Conservation (phyloP, 345 rosid species). For the Moringa oleifera region DNA sequence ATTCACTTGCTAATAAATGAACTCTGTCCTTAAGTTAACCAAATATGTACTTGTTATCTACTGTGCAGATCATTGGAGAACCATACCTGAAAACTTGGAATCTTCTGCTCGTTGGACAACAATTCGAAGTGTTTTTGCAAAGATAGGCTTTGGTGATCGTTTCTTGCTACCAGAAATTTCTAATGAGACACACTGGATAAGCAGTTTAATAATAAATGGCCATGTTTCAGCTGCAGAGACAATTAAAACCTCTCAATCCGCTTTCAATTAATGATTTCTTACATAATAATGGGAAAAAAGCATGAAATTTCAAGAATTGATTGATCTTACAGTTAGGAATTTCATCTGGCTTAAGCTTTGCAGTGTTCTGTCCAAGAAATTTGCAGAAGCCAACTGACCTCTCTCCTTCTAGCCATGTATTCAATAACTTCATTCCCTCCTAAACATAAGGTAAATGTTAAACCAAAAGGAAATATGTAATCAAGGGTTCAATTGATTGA, state of each 20-base stretch:
- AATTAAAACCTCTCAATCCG: conserved; percentile 18
- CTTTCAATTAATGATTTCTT: background rate
- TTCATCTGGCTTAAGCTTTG: conserved; percentile 54
- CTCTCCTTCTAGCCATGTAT: conserved; percentile 76
- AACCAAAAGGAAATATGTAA: no score
- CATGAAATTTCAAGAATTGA: background rate
- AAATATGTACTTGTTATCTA: no score
- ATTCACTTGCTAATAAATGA: no score
- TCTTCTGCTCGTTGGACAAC: conserved; percentile 70
- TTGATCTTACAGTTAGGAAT: conserved; percentile 62
- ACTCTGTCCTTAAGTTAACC: no score
- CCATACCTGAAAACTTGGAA: conserved; percentile 55
- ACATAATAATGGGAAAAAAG: background rate
- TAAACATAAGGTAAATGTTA: conserved; percentile 18
- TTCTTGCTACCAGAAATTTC: conserved; percentile 78
- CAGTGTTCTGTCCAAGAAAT: conserved; percentile 59
- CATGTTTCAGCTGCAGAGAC: conserved; percentile 80
- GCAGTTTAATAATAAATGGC: conserved; percentile 70
- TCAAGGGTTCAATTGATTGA: no score
- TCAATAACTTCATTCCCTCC: conserved; percentile 86
- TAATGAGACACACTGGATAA: conserved; percentile 55
- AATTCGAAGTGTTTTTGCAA: conserved; percentile 64
- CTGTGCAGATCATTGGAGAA: no score
- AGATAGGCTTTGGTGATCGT: conserved; percentile 51
- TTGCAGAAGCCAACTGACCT: conserved; percentile 56